Conservation (phyloP, 306 rosid species). For the Lablab purpureus region DNA sequence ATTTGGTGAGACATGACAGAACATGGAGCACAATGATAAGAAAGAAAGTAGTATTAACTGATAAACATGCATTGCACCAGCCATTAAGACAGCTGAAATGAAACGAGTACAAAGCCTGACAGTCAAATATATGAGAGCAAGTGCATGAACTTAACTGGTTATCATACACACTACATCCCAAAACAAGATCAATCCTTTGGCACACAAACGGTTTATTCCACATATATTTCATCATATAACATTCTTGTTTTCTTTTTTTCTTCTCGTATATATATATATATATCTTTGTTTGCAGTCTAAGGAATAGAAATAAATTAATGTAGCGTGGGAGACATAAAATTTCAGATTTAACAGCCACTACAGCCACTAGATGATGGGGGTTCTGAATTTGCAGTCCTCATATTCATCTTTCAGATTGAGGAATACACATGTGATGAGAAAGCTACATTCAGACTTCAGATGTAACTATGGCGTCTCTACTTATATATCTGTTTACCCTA, state of each 20-base stretch:
- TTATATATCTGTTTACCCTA: background rate
- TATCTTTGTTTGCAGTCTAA: background rate
- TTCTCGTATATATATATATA: background rate
- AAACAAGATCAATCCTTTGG: background rate
- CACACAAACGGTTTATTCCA: background rate
- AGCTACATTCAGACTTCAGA: background rate
- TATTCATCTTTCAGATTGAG: background rate
- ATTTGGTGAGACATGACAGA: background rate
- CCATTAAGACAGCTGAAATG: background rate
- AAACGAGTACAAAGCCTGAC: background rate
- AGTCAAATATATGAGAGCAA: conserved; percentile 1
- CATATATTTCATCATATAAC: conserved; percentile 23
- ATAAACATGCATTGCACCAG: background rate
- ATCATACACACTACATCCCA: background rate
- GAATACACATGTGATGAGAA: background rate
- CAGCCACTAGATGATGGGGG: conserved; percentile 1
- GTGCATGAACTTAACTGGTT: background rate
- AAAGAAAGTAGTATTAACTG: background rate
- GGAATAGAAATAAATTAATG: background rate
- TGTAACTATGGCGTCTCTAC: background rate
- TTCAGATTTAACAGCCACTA: conserved; percentile 19
- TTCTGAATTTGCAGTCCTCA: conserved; percentile 1
- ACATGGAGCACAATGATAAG: conserved; percentile 8
- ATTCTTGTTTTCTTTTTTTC: background rate
- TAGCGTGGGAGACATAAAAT: conserved; percentile 9